Conservation (phyloP, 345 rosid species). For the Boechera retrofracta region DNA sequence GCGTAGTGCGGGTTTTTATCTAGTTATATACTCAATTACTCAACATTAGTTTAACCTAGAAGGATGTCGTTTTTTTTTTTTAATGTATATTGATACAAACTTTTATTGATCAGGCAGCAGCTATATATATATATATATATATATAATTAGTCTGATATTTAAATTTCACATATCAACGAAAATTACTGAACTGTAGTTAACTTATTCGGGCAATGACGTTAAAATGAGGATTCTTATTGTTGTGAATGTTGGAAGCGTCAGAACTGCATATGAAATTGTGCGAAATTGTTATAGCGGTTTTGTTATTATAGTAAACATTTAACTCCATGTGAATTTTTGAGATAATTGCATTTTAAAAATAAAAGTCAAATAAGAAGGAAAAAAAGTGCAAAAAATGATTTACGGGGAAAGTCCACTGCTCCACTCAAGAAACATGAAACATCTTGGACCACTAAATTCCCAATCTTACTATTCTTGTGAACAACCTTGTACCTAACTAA, state of each 20-base stretch:
- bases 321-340: background rate
- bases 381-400: background rate
- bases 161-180: background rate
- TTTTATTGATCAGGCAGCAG: background rate
- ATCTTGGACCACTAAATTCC: conserved; percentile 39
- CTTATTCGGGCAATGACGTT: background rate
- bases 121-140: background rate
- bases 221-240: no score
- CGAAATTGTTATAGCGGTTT: background rate
- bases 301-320: background rate
- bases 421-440: conserved; percentile 30
- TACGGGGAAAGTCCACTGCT: background rate
- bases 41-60: background rate
- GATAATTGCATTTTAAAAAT: background rate
- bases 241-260: conserved; percentile 4
- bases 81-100: background rate
- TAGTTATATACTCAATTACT: background rate
- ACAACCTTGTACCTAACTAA: conserved; percentile 40
- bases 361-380: background rate
- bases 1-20: no score
- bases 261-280: background rate
- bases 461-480: conserved; percentile 38
- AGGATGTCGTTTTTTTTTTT: background rate
- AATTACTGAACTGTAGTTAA: background rate
- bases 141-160: no score